Conservation (phyloP, 345 rosid genomes). For the Gossypium sturtianum region DNA sequence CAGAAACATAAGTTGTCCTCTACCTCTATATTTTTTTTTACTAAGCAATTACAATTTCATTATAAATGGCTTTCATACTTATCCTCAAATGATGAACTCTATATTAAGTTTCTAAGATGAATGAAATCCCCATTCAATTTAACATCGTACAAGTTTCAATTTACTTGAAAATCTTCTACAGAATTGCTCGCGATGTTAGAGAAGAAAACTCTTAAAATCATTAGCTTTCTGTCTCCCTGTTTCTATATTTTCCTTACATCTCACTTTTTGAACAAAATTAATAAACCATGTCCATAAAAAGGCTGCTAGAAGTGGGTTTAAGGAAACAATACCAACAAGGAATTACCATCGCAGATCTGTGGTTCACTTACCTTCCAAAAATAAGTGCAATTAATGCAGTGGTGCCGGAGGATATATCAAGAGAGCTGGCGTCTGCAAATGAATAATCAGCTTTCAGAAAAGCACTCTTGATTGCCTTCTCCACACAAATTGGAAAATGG, state of each 20-base stretch:
- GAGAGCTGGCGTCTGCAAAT: conserved; percentile 75
- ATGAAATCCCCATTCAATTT: neutral
- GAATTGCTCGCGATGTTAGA: neutral
- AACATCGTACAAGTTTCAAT: neutral
- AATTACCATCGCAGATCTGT: neutral
- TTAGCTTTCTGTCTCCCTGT: neutral
- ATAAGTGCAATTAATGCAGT: conserved; percentile 80
- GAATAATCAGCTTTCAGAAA: conserved; percentile 85
- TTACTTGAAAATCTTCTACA: neutral
- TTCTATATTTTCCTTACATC: neutral
- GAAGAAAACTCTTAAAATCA: neutral
- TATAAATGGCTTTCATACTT: neutral
- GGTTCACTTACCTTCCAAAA: conserved; percentile 54
- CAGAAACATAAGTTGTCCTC: conserved; percentile 2
- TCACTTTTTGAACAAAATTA: neutral
- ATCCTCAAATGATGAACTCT: neutral
- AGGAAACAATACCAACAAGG: neutral
- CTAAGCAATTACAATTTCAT: neutral
- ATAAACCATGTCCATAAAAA: neutral
- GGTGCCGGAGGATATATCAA: conserved; percentile 94
- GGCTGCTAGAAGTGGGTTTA: neutral
- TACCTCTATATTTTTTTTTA: neutral
- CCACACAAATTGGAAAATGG: conserved; percentile 69
- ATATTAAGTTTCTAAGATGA: neutral
- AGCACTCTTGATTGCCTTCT: conserved; percentile 76